phyloP scores from a whole-genome alignment of 2,329 filamentous ascomycete species.

The Fusarium duplospermum region DNA sequence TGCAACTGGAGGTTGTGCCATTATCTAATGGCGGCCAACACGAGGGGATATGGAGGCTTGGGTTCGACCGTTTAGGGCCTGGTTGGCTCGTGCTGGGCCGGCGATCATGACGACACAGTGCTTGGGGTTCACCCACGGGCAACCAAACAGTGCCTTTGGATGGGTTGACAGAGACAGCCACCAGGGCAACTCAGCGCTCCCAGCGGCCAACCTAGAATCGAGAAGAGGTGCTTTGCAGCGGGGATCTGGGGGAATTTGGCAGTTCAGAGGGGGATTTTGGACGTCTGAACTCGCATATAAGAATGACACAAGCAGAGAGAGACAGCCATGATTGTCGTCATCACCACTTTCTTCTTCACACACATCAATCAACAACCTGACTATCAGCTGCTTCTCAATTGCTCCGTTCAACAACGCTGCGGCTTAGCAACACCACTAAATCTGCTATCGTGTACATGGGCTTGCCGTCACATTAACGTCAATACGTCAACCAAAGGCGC shows the following conservation, averaged over 20 bases:
- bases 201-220: not conserved
- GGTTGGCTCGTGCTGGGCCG: constrained; percentile 8
- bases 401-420: constrained; percentile 4
- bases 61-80: constrained; percentile 14
- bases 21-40: constrained; percentile 7
- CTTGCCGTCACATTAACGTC: constrained; percentile 32
- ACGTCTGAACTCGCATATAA: constrained; percentile 32
- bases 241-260: not conserved
- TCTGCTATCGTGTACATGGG: not conserved
- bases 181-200: not conserved
- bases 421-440: constrained; percentile 5
- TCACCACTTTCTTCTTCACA: not conserved
- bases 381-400: constrained; percentile 31
- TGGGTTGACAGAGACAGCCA: not conserved
- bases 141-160: not conserved
- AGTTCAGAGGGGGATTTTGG: not conserved
- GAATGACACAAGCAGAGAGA: constrained; percentile 16
- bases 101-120: constrained; percentile 43
- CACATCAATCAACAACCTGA: constrained; percentile 28
- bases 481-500: constrained; percentile 25
- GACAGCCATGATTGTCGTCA: constrained; percentile 8
- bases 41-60: constrained; percentile 24
- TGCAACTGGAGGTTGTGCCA: not conserved
- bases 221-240: not conserved
- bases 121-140: constrained; percentile 13